A percentile compares a stretch with the other conserved stretches of the same genome.
Evolutionary conservation across 2,329 filamentous ascomycete species (phyloP).

Genomic region (Talaromyces sp.): DNA sequence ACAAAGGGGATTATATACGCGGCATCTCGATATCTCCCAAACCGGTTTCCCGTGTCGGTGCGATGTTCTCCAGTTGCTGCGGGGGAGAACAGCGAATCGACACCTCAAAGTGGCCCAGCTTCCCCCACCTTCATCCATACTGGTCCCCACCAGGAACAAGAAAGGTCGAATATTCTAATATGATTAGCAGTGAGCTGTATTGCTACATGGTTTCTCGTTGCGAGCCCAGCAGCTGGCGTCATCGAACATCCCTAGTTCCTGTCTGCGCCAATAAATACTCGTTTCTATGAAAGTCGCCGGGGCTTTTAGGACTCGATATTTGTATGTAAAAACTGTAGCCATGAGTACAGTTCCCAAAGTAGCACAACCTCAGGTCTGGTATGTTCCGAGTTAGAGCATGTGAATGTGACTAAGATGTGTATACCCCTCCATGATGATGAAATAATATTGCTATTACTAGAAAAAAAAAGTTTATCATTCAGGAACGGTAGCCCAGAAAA

Average conservation of each 20-base stretch:
- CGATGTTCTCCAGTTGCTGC: not conserved
- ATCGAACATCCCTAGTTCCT: slow-evolving; percentile 4
- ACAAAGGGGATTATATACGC: slow-evolving; percentile 1
- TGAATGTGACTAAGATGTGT: not conserved
- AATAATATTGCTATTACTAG: not conserved
- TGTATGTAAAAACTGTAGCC: not conserved
- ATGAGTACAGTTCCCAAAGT: not conserved
- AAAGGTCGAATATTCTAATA: not conserved
- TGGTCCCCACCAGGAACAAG: not conserved
- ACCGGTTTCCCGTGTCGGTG: not conserved
- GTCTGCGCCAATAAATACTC: not conserved
- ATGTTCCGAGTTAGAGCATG: not conserved
- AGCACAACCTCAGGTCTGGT: not conserved
- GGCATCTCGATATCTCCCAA: not conserved
- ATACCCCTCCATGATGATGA: not conserved
- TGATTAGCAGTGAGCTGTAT: not conserved
- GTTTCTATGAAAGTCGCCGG: not conserved
- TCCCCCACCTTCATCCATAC: not conserved
- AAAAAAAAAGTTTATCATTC: not conserved
- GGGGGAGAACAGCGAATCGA: not conserved
- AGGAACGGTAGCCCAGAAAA: not conserved
- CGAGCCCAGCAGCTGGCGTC: slow-evolving; percentile 1
- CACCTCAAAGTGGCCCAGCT: not conserved
- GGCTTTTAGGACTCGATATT: not conserved
- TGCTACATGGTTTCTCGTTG: not conserved